Conservation (phyloP, 352 stramenopile species). For the Pilasporangium apinafurcum region DNA sequence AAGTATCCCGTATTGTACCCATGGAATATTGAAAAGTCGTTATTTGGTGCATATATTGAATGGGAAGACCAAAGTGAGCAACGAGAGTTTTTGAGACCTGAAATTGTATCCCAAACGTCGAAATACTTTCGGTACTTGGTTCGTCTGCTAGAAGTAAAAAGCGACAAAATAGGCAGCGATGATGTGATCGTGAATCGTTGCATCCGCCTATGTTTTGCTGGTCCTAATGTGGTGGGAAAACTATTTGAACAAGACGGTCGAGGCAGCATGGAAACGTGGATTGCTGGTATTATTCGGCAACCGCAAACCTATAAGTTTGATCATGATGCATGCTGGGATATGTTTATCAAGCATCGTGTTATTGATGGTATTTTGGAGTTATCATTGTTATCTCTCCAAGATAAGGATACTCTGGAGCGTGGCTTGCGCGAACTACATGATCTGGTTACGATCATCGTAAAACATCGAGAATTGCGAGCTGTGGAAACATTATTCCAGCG, state of each 20-base stretch:
- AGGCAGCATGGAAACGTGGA: conserved; percentile 18
- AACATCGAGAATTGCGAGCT: conserved; percentile 27
- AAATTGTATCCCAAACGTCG: conserved; percentile 39
- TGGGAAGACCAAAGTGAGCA: conserved; percentile 26
- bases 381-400: conserved; percentile 26
- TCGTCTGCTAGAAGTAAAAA: conserved; percentile 47
- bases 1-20: conserved; percentile 67
- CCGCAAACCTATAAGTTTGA: conserved; percentile 42
- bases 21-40: conserved; percentile 75
- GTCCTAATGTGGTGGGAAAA: conserved; percentile 28
- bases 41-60: conserved; percentile 55
- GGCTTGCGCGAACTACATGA: conserved; percentile 33
- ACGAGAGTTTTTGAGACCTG: conserved; percentile 21
- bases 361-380: conserved; percentile 47
- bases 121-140: conserved; percentile 74
- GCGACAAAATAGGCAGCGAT: conserved; percentile 34
- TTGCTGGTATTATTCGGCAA: conserved; percentile 40
- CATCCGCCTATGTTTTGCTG: conserved; percentile 55
- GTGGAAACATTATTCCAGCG: conserved; percentile 35
- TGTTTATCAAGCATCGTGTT: conserved; percentile 45
- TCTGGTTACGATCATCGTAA: conserved; percentile 33
- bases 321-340: conserved; percentile 43
- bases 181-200: conserved; percentile 48
- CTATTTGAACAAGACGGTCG: conserved; percentile 39
- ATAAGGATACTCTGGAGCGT: conserved; percentile 6